These are phyloP conservation scores for Cucurbita maxima DNA, from an alignment of 306 rosid genomes.

Conservation along the genomic window DNA sequence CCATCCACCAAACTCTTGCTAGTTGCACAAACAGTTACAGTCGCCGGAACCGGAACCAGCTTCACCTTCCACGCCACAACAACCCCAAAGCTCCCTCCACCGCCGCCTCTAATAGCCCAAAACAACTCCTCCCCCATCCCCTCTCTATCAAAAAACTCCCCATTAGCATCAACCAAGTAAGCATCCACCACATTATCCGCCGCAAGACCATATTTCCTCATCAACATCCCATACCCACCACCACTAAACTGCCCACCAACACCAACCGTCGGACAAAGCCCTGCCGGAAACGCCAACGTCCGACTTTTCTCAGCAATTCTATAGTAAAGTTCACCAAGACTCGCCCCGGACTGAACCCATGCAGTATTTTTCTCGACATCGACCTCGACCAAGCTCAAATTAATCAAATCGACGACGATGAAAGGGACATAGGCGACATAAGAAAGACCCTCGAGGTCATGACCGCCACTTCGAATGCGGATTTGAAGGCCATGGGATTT, in stretches of 20 bases:
- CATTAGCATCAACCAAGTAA: background rate
- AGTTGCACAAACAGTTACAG: background rate
- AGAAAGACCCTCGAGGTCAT: background rate
- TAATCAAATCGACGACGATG: background rate
- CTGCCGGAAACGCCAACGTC: background rate
- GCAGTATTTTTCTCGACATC: background rate
- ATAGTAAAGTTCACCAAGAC: background rate
- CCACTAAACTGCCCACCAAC: background rate
- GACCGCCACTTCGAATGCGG: background rate
- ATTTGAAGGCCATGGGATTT: background rate
- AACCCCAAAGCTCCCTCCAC: background rate
- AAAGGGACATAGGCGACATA: background rate
- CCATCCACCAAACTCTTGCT: background rate
- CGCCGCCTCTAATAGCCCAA: conserved; percentile 1
- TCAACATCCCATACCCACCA: background rate
- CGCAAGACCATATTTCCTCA: background rate
- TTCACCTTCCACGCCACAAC: background rate
- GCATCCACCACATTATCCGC: background rate
- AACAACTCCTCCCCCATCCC: background rate
- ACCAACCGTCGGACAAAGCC: background rate
- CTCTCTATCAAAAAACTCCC: background rate
- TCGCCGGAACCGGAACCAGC: background rate
- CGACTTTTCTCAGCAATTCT: background rate
- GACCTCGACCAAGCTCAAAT: background rate
- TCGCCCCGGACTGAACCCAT: background rate